Conservation (phyloP, 148 eudicot species). For the Silene uniflora region DNA sequence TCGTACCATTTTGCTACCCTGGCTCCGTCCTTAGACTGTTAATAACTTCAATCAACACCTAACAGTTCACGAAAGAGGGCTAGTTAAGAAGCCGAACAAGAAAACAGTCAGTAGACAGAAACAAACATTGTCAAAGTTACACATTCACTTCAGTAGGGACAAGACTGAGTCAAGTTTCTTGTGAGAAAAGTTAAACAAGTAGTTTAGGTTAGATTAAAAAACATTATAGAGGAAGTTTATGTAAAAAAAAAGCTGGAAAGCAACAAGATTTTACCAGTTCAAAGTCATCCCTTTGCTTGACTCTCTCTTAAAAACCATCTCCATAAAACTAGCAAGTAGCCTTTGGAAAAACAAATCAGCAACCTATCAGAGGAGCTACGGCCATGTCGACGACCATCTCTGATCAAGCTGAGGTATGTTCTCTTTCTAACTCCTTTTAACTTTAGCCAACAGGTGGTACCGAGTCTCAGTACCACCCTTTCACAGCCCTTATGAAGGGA, state of each 20-base stretch:
- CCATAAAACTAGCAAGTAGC: background rate
- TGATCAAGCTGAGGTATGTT: constrained; percentile 33
- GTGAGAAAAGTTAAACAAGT: background rate
- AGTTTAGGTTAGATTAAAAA: background rate
- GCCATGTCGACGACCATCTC: constrained; percentile 38
- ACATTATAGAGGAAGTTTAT: background rate
- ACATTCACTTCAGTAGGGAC: background rate
- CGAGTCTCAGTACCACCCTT: too few species aligned
- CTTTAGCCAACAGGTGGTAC: too few species aligned
- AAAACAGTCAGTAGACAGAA: too few species aligned
- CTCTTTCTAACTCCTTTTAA: background rate
- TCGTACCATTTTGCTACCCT: too few species aligned
- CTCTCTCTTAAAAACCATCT: background rate
- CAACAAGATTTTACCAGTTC: constrained; percentile 17
- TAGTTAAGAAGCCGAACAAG: background rate
- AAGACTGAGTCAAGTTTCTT: constrained; percentile 12
- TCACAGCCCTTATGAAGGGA: too few species aligned
- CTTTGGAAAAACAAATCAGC: background rate
- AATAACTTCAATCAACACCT: background rate
- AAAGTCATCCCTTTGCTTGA: constrained; percentile 8
- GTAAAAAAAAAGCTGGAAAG: constrained; percentile 13
- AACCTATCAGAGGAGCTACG: constrained; percentile 9
- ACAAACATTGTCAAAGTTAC: background rate
- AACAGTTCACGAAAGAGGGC: background rate
- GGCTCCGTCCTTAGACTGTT: background rate